Evolutionary conservation across 768 basidiomycete species (phyloP), one percentile per base, ranked within the genome.

Genomic region (Xerocomus spinulosus): DNA sequence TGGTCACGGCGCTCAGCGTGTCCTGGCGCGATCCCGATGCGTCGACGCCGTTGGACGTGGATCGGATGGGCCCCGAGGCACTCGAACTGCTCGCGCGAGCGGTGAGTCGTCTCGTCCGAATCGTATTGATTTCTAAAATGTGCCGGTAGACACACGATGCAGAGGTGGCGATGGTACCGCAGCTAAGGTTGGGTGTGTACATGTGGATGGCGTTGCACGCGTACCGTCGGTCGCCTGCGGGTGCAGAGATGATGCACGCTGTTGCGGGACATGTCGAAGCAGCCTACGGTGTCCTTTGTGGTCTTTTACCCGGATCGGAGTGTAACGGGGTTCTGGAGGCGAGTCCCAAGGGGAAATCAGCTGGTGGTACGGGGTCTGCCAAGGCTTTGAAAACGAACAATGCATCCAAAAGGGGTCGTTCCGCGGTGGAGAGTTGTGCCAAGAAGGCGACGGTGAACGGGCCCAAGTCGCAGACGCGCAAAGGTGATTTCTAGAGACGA

Each of bases 161-260:
- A n/a, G n/a, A n/a, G n/a, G n/a, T n/a, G n/a, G n/a, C n/a, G n/a
- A 67, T 68, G 45, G 48, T 64, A 46, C 58, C 56, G 7, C 80
- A 86, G 57, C 81, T 83, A 55, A 73, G 69, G 24, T 73, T 79
- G 2, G 66, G 74, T 1, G 70, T 75, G 0, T 79, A 86, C 56
- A 71, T 93, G 21, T 87, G 84, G 82, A 68, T 80, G 37, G 81
- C 83, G 0, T 68, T 93, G 17, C 82, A 87, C 57, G 75, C 80
- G 0, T 88, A 92, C 64, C 77, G 80, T 13, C 70, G 68, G 5
- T 68, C 63, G 9, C 72, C 77, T 46, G 50, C 66, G 1, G 60
- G 58, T 10, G 38, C 41, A 13, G 65, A 76, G 20, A 75, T 79
- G 59, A 72, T 68, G 46, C 47, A 64, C 0, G 57, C 73, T 2